These are phyloP conservation scores for Ceratobasidium sp. DNA, from an alignment of 1,284 basidiomycete species.

Conservation along the genomic window DNA sequence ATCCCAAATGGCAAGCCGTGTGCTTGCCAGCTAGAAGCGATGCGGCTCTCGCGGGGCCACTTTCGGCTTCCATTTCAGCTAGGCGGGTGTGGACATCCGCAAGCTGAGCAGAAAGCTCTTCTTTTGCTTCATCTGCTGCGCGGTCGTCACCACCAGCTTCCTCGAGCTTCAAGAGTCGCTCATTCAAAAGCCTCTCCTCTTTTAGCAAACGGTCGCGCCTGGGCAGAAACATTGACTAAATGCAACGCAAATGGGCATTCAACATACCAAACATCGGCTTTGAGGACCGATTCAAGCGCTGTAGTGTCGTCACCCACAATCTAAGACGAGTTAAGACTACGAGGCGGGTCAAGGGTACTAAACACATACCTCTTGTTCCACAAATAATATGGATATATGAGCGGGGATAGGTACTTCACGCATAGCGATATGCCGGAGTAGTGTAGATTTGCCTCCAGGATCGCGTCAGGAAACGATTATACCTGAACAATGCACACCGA, in stretches of 20 bases:
- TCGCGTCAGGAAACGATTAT: slow-evolving; percentile 28
- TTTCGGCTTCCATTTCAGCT: slow-evolving; percentile 98
- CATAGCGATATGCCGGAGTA: slow-evolving; percentile 96
- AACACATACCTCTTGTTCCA: slow-evolving; percentile 91
- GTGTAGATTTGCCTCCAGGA: slow-evolving; percentile 98
- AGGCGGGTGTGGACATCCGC: slow-evolving; percentile 92
- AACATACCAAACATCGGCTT: slow-evolving; percentile 89
- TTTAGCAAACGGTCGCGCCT: slow-evolving; percentile 83
- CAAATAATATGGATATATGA: slow-evolving; percentile 97
- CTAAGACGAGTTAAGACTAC: slow-evolving; percentile 57
- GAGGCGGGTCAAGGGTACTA: slow-evolving; percentile 17
- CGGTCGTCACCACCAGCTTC: slow-evolving; percentile 63
- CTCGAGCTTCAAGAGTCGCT: slow-evolving; percentile 79
- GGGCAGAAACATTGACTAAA: background rate
- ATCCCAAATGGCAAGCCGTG: background rate
- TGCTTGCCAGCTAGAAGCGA: slow-evolving; percentile 83
- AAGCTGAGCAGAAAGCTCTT: slow-evolving; percentile 88
- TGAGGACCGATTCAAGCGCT: slow-evolving; percentile 94
- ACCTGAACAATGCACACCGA: background rate
- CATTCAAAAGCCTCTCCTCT: slow-evolving; percentile 84
- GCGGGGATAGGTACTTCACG: slow-evolving; percentile 94
- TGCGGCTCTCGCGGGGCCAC: slow-evolving; percentile 93
- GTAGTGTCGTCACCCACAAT: slow-evolving; percentile 93
- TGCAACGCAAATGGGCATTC: background rate
- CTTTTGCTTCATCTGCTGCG: slow-evolving; percentile 82